These are phyloP conservation scores for Royoungia palumana DNA, from an alignment of 768 basidiomycete genomes.

Conservation along the genomic window DNA sequence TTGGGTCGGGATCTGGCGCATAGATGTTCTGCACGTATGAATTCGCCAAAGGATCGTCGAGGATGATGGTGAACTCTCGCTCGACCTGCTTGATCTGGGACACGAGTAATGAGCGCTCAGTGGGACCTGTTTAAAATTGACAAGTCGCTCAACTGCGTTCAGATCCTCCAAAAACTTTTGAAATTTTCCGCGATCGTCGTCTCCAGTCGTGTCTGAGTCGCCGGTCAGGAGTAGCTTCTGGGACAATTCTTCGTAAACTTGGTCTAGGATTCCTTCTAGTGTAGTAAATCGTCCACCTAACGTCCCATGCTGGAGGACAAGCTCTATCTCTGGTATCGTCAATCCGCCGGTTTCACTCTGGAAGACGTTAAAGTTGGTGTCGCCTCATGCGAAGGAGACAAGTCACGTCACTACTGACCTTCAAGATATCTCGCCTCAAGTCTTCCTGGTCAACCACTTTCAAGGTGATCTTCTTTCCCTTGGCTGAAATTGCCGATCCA, in stretches of 20 bases:
- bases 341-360: constrained; percentile 94
- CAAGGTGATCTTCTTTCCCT: constrained; percentile 84
- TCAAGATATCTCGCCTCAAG: constrained; percentile 87
- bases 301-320: constrained; percentile 87
- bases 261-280: constrained; percentile 89
- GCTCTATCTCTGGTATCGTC: constrained; percentile 90
- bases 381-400: neutral
- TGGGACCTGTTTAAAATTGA: neutral
- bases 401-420: constrained; percentile 48
- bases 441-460: constrained; percentile 93
- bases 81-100: constrained; percentile 72
- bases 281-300: constrained; percentile 98
- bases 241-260: constrained; percentile 92
- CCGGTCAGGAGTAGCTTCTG: constrained; percentile 80
- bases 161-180: constrained; percentile 71
- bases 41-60: constrained; percentile 95
- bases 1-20: constrained; percentile 95
- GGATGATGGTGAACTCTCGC: constrained; percentile 82
- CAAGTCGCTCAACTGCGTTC: constrained; percentile 53
- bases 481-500: constrained; percentile 80
- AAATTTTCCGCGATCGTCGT: constrained; percentile 57
- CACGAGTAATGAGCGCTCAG: neutral
- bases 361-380: neutral
- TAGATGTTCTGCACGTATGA: constrained; percentile 97
- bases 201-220: constrained; percentile 47